phyloP scores from a whole-genome alignment of 345 rosid species.

The Clarkia xantiana region DNA sequence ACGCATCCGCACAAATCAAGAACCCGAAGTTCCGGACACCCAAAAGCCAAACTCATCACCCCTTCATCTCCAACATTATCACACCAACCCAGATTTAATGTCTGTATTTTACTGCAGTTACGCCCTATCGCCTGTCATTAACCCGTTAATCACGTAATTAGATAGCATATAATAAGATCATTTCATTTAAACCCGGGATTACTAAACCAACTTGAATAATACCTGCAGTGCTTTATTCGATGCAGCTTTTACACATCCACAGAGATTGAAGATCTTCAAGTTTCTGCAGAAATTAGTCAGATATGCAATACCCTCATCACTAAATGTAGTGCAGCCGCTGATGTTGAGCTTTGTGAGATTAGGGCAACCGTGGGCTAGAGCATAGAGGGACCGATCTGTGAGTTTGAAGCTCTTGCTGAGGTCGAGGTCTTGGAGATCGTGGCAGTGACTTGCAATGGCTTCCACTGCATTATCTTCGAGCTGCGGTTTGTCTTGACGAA shows the following conservation, averaged over 20 bases:
- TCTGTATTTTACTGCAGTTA: conserved; percentile 58
- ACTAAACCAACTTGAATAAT: background rate
- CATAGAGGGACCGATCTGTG: conserved; percentile 47
- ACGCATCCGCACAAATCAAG: conserved; percentile 79
- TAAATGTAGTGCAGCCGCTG: conserved; percentile 77
- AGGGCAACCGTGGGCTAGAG: conserved; percentile 74
- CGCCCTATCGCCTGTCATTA: conserved; percentile 65
- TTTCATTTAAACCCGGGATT: too few species aligned
- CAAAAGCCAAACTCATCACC: conserved; percentile 69
- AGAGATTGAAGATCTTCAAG: conserved; percentile 61
- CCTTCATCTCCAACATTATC: conserved; percentile 77
- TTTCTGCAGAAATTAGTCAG: conserved; percentile 45
- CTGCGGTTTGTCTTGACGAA: conserved; percentile 87
- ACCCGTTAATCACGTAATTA: background rate
- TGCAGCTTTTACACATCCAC: conserved; percentile 82
- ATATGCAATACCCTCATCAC: conserved; percentile 44
- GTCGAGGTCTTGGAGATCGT: conserved; percentile 74
- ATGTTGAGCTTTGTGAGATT: conserved; percentile 75
- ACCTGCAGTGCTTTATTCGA: conserved; percentile 80
- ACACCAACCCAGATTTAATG: conserved; percentile 89
- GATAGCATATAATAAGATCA: too few species aligned
- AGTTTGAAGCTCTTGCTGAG: conserved; percentile 95
- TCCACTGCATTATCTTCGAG: conserved; percentile 73
- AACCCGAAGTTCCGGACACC: conserved; percentile 79
- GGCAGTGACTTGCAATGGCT: conserved; percentile 66